phyloP scores from a whole-genome alignment of 805 yeast species.

The Yamadazyma akitaensis region DNA sequence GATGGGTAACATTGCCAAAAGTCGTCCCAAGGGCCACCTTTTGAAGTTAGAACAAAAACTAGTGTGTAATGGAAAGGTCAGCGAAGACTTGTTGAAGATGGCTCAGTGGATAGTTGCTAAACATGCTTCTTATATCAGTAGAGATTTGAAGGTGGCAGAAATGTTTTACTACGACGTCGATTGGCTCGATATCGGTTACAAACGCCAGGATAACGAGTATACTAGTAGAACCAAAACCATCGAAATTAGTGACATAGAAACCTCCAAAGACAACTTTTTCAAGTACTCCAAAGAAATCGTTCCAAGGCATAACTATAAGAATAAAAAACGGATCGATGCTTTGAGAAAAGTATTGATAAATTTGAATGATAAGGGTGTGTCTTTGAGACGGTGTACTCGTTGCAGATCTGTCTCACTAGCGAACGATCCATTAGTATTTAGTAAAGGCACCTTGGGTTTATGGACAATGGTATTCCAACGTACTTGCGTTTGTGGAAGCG shows the following conservation, averaged over 20 bases:
- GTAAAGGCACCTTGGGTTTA: conserved; percentile 27
- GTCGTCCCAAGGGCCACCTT: conserved; percentile 27
- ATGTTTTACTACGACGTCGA: conserved; percentile 61
- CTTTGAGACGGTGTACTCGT: conserved; percentile 37
- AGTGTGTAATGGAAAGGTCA: conserved; percentile 59
- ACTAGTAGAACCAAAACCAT: neutral
- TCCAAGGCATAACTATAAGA: conserved; percentile 23
- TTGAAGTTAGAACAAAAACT: conserved; percentile 58
- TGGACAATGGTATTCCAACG: conserved; percentile 71
- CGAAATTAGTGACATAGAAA: neutral
- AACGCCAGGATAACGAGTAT: conserved; percentile 1
- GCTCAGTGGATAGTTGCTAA: conserved; percentile 45
- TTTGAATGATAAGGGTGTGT: conserved; percentile 7
- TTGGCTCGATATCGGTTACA: conserved; percentile 50
- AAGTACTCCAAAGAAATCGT: conserved; percentile 4
- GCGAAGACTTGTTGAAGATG: conserved; percentile 41
- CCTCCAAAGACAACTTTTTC: neutral
- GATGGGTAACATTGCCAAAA: conserved; percentile 17
- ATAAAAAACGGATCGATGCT: conserved; percentile 32
- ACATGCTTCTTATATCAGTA: conserved; percentile 40
- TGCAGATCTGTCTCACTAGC: conserved; percentile 42
- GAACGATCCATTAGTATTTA: conserved; percentile 38
- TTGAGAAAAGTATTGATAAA: conserved; percentile 34
- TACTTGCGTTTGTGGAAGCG: conserved; percentile 75
- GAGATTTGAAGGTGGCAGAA: conserved; percentile 49